Base-by-base conservation (phyloP, 164 flowering plant species). In the Macadamia integrifolia region DNA sequence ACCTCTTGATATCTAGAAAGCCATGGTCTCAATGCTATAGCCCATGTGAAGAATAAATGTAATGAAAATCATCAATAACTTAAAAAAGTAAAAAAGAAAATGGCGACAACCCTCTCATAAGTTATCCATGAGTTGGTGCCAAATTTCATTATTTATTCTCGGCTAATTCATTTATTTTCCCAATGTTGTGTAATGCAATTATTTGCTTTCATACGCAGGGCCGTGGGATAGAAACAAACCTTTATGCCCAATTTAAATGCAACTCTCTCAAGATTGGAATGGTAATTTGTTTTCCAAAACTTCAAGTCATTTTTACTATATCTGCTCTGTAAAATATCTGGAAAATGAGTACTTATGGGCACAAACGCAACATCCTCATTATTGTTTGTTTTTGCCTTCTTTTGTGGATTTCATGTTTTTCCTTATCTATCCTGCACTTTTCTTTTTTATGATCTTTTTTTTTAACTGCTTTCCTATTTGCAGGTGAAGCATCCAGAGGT, bases 401-500 rank as follows among this genome's bases (percentile, higher is more conserved):
- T 43, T n/a, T 9, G 1, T 46, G 55, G 46, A 9, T 43, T 43
- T 43, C 35, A 43, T 1, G 13, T 32, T 6, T 23, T 17, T 12
- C 50, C 29, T 23, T 32, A 29, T 13, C 12, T 46, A 6, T 15
- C n/a, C 30, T 35, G 14, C 6, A 35, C 66, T 35, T 10, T 17
- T 9, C 23, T 30, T 35, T 35, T 35, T 35, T 61, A n/a, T 58
- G 23, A 61, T 11, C 60, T 35, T 29, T 32, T 62, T 9, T 61
- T 57, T 35, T 1, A 35, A 1, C 40, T 18, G 11, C 48, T 3
- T n/a, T 35, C 43, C 23, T 62, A 13, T 35, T 58, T 69, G 60
- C 85, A 94, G 99, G 99, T 92, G 75, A 95, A 95, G 76, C 99
- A 95, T 77, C 88, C 82, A 9, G 98, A 95, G 71, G 99, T 95